phyloP scores from a whole-genome alignment of 1,284 basidiomycete genomes.

The Trichosporon sp. region DNA sequence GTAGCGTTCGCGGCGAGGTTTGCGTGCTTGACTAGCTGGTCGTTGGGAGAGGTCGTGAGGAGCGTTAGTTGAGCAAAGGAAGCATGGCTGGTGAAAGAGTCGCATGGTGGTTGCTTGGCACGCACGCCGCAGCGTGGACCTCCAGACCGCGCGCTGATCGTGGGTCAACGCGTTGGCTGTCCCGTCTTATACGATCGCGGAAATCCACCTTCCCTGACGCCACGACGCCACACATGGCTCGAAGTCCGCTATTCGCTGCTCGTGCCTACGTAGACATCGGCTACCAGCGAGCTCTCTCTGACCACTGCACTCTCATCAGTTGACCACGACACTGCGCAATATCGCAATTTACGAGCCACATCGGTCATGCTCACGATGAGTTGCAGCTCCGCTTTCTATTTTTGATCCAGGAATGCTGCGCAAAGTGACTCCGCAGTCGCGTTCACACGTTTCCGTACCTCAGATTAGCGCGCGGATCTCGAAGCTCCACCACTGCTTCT shows the following conservation, averaged over 20 bases:
- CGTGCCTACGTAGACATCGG: too few species aligned
- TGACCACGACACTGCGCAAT: background rate
- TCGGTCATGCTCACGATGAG: background rate
- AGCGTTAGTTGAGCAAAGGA: background rate
- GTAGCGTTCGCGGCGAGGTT: background rate
- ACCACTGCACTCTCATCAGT: too few species aligned
- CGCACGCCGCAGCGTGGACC: background rate
- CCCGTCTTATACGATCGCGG: background rate
- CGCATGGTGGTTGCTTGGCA: too few species aligned
- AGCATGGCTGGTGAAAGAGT: background rate
- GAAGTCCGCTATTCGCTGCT: background rate
- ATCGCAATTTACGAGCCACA: too few species aligned
- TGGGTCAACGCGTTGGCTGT: background rate
- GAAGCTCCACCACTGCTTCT: background rate
- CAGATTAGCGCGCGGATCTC: background rate
- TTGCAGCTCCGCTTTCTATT: background rate
- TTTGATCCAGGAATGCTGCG: background rate
- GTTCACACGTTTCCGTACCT: background rate
- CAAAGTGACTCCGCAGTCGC: background rate
- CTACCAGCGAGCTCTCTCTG: too few species aligned
- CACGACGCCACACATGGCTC: too few species aligned
- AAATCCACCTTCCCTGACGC: too few species aligned
- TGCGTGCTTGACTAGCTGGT: background rate
- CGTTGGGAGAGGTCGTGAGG: background rate
- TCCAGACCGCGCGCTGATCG: background rate